Conservation (phyloP, 345 rosid species). For the Laguncularia racemosa region DNA sequence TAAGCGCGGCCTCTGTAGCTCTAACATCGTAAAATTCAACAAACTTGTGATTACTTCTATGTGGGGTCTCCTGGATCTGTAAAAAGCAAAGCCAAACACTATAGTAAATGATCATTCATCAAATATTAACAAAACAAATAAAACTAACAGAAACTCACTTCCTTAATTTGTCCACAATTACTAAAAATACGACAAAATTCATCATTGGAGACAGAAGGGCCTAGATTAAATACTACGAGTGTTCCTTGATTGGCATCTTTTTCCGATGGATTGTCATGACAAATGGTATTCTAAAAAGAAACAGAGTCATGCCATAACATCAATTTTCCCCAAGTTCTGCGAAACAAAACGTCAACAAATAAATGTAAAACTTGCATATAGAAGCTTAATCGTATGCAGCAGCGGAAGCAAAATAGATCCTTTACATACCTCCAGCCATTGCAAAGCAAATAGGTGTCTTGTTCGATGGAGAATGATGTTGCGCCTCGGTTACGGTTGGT, state of each 20-base stretch:
- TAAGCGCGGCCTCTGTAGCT: constrained; percentile 33
- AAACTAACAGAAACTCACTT: constrained; percentile 15
- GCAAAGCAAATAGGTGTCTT: no score
- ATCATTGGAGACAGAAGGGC: constrained; percentile 27
- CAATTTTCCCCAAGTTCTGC: no score
- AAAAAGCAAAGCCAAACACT: background rate
- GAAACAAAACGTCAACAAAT: no score
- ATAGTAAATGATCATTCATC: background rate
- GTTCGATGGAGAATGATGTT: no score
- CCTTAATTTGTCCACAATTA: constrained; percentile 29
- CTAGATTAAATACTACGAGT: constrained; percentile 26
- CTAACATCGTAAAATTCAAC: constrained; percentile 33
- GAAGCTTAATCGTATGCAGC: no score
- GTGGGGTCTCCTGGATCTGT: constrained; percentile 25
- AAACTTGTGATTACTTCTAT: constrained; percentile 21
- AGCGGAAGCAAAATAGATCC: no score
- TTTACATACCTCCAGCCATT: no score
- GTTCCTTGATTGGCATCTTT: constrained; percentile 29
- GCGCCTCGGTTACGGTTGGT: no score
- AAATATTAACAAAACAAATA: background rate
- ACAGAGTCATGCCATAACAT: constrained; percentile 4
- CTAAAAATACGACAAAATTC: constrained; percentile 27
- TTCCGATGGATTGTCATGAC: constrained; percentile 26
- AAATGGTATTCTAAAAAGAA: constrained; percentile 1
- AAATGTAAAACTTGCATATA: no score